Evolutionary conservation across 352 stramenopile genomes (phyloP).

Genomic region (Aphanomyces invadans): DNA sequence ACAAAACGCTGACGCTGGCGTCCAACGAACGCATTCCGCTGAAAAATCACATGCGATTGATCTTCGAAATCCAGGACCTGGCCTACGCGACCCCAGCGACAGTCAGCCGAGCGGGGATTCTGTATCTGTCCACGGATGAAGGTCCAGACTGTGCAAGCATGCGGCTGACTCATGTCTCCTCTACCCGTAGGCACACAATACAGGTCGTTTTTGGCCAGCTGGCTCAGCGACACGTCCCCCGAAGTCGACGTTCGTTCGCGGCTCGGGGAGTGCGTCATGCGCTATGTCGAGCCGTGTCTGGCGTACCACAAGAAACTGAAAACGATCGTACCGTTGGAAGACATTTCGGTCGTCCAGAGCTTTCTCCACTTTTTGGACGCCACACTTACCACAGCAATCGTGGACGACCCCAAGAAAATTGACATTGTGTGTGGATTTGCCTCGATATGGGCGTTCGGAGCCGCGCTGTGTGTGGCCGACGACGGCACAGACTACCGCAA

Average conservation of each 20-base stretch:
- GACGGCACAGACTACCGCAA: conserved; percentile 91
- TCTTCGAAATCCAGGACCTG: conserved; percentile 95
- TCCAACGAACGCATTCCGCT: conserved; percentile 95
- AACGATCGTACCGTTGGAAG: conserved; percentile 84
- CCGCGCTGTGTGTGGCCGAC: conserved; percentile 74
- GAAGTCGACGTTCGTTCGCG: conserved; percentile 43
- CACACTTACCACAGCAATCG: conserved; percentile 59
- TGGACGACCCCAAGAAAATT: conserved; percentile 54
- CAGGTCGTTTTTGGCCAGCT: conserved; percentile 87
- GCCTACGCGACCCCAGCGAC: conserved; percentile 92
- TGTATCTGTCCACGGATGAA: conserved; percentile 90
- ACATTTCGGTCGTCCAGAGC: conserved; percentile 86
- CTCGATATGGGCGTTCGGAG: conserved; percentile 90
- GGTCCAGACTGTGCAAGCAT: too few species aligned
- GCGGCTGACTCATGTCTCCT: too few species aligned
- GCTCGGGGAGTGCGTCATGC: conserved; percentile 63
- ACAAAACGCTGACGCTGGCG: conserved; percentile 83
- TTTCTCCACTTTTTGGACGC: conserved; percentile 90
- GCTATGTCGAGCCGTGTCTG: conserved; percentile 83
- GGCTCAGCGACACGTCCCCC: conserved; percentile 68
- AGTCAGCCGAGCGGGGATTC: conserved; percentile 90
- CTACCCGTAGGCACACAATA: conserved; percentile 82
- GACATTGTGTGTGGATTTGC: conserved; percentile 88
- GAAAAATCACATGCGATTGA: conserved; percentile 90
- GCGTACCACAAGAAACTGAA: conserved; percentile 81